phyloP scores from a whole-genome alignment of 2,329 filamentous ascomycete species.

The Tolypocladium nubicola region DNA sequence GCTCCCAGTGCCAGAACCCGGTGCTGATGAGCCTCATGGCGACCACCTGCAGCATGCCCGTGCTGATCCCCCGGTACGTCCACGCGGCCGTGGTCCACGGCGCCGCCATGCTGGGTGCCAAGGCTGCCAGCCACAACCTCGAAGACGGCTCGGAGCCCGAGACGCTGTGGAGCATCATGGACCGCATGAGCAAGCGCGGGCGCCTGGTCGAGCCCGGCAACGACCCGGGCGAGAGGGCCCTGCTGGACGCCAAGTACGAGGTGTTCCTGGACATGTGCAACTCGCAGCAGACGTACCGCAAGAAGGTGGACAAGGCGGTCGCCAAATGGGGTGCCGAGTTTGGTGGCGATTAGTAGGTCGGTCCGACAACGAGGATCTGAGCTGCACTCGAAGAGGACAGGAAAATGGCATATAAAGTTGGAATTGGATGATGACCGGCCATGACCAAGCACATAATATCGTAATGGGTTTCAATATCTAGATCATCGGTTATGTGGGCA shows the following conservation, averaged over 20 bases:
- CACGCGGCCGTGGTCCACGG: slow-evolving; percentile 94
- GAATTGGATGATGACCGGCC: not conserved
- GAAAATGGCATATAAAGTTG: not conserved
- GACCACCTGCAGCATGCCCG: slow-evolving; percentile 82
- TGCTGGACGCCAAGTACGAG: slow-evolving; percentile 83
- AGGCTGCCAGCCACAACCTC: slow-evolving; percentile 77
- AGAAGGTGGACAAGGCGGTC: slow-evolving; percentile 58
- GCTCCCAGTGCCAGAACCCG: slow-evolving; percentile 92
- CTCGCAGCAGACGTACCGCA: slow-evolving; percentile 74
- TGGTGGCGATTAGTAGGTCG: slow-evolving; percentile 11
- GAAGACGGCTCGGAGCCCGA: slow-evolving; percentile 62
- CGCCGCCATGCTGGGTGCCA: slow-evolving; percentile 96
- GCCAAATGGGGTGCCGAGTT: slow-evolving; percentile 23
- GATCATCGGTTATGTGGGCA: not conserved
- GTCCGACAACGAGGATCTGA: not conserved
- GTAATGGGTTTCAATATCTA: not conserved
- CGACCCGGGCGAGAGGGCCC: slow-evolving; percentile 62
- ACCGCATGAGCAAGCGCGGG: slow-evolving; percentile 90
- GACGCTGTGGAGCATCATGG: slow-evolving; percentile 93
- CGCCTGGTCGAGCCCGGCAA: slow-evolving; percentile 67
- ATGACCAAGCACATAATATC: not conserved
- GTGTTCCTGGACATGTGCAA: slow-evolving; percentile 91
- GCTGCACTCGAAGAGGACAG: not conserved
- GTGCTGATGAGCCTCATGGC: slow-evolving; percentile 87
- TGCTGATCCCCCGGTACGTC: slow-evolving; percentile 86